These are phyloP conservation scores for Endocladia muricata DNA, from an alignment of 31 red algal species.

Conservation along the genomic window DNA sequence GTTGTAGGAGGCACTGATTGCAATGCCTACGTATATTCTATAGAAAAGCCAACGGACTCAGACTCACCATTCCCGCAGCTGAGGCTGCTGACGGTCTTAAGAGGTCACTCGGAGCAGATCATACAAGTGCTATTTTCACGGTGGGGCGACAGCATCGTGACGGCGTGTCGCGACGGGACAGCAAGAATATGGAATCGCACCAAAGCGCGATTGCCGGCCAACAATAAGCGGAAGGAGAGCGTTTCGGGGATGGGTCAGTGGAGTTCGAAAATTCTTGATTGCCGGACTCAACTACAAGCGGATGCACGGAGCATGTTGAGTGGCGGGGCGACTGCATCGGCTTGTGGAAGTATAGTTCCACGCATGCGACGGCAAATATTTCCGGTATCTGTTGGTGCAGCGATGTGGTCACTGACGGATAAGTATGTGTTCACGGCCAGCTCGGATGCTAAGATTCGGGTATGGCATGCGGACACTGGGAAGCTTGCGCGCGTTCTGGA, in stretches of 20 bases:
- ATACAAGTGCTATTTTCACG: conserved; percentile 83
- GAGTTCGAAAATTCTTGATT: conserved; percentile 69
- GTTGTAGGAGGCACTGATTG: conserved; percentile 76
- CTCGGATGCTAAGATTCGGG: conserved; percentile 74
- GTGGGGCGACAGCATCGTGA: conserved; percentile 62
- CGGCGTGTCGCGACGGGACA: conserved; percentile 78
- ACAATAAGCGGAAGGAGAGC: conserved; percentile 21
- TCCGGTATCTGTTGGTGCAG: conserved; percentile 62
- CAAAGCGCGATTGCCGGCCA: conserved; percentile 32
- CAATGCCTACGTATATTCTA: conserved; percentile 68
- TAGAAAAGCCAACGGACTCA: conserved; percentile 27
- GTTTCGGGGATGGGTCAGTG: conserved; percentile 68
- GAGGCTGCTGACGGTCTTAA: conserved; percentile 59
- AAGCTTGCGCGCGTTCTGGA: conserved; percentile 51
- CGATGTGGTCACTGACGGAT: conserved; percentile 83
- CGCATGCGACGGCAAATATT: conserved; percentile 58
- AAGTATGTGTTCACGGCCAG: conserved; percentile 68
- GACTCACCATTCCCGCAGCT: conserved; percentile 31
- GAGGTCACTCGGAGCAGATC: conserved; percentile 69
- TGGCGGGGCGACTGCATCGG: conserved; percentile 46
- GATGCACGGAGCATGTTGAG: conserved; percentile 51
- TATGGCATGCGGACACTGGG: conserved; percentile 80
- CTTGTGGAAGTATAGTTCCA: conserved; percentile 67
- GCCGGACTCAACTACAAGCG: conserved; percentile 45
- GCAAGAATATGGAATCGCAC: conserved; percentile 84